Conservation (phyloP, 805 yeast genomes). For the Ogataea methanolica region DNA sequence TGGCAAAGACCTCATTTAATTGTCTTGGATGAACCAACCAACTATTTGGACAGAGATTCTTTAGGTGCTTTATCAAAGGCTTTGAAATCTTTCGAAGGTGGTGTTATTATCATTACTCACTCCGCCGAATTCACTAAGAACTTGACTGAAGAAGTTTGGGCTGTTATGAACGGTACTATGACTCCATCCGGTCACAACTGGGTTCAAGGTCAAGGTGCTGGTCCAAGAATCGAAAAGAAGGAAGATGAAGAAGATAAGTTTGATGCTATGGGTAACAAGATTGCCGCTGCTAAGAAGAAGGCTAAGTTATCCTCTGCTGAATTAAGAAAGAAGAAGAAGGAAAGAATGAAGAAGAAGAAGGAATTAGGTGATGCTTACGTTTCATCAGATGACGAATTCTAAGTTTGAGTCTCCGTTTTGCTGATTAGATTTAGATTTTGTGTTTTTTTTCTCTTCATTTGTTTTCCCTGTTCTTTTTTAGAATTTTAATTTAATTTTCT, state of each 20-base stretch:
- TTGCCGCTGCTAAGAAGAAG: slow-evolving; percentile 94
- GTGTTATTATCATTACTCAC: slow-evolving; percentile 99
- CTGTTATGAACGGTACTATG: slow-evolving; percentile 96
- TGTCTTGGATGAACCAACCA: slow-evolving; percentile 99
- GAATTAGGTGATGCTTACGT: slow-evolving; percentile 99
- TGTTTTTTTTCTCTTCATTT: slow-evolving; percentile 8
- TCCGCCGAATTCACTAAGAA: slow-evolving; percentile 99
- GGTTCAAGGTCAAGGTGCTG: slow-evolving; percentile 99
- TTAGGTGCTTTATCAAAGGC: slow-evolving; percentile 99
- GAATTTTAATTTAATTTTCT: neutral
- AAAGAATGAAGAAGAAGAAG: slow-evolving; percentile 99
- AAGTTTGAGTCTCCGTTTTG: slow-evolving; percentile 25
- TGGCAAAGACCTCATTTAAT: slow-evolving; percentile 99
- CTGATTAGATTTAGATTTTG: neutral
- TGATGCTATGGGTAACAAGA: slow-evolving; percentile 99
- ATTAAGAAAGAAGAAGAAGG: slow-evolving; percentile 99
- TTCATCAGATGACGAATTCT: slow-evolving; percentile 89
- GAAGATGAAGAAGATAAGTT: slow-evolving; percentile 94
- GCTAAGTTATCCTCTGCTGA: slow-evolving; percentile 97
- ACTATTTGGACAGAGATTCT: slow-evolving; percentile 98
- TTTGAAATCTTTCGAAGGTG: slow-evolving; percentile 98
- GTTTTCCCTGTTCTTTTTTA: slow-evolving; percentile 1
- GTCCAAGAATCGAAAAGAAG: slow-evolving; percentile 98
- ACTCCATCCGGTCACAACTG: slow-evolving; percentile 99
- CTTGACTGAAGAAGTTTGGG: slow-evolving; percentile 99